Conservation (phyloP, 441 rosid genomes). For the Biscutella laevigata region DNA sequence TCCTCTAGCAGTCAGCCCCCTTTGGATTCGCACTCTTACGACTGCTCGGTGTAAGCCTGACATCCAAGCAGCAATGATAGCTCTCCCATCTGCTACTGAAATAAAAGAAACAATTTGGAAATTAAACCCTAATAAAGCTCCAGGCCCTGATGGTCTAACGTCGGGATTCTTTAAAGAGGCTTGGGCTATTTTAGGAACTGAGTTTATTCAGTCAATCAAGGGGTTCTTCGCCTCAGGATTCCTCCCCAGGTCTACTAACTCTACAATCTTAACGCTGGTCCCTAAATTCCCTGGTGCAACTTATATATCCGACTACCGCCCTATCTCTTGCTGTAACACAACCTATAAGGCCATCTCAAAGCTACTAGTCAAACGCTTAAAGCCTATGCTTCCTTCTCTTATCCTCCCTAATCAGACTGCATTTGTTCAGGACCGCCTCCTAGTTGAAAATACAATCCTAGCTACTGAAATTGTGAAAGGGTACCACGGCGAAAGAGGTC, state of each 20-base stretch:
- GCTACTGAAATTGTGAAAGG: neutral
- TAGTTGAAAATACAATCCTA: neutral
- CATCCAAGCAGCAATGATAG: neutral
- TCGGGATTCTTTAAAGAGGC: neutral
- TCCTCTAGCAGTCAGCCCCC: too few species aligned
- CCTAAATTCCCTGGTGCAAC: neutral
- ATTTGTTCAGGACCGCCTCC: neutral
- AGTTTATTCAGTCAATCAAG: neutral
- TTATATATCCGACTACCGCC: neutral
- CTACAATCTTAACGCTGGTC: neutral
- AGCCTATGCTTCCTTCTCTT: neutral
- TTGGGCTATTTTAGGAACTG: neutral
- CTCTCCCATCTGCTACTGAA: neutral
- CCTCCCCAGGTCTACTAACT: neutral
- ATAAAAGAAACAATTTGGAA: neutral
- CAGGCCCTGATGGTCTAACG: neutral
- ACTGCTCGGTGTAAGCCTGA: too few species aligned
- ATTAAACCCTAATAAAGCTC: neutral
- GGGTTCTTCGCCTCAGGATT: neutral
- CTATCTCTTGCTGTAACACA: neutral
- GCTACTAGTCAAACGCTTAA: neutral
- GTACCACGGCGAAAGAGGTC: neutral
- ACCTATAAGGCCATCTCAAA: neutral
- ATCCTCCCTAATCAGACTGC: neutral
- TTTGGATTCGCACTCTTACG: too few species aligned